phyloP scores from a whole-genome alignment of 1,284 basidiomycete genomes.

The Trichosporon faecale region DNA sequence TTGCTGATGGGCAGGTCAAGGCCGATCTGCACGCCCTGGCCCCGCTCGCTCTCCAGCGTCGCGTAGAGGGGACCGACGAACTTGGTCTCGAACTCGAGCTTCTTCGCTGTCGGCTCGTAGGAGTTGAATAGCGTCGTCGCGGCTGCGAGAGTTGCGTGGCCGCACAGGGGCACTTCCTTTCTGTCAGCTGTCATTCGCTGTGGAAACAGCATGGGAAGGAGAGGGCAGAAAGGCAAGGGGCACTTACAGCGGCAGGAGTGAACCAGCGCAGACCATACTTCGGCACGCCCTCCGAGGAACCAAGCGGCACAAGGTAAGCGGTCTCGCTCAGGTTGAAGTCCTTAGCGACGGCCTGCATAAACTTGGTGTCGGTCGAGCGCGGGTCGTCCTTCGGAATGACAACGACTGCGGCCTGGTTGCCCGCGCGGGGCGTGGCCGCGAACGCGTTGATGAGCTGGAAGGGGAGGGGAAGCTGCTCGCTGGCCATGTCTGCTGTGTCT shows the following conservation, averaged over 20 bases:
- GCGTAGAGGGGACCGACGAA: constrained; percentile 36
- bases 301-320: constrained; percentile 33
- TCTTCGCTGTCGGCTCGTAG: constrained; percentile 22
- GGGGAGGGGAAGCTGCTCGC: constrained; percentile 13
- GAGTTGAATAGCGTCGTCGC: constrained; percentile 34
- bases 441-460: constrained; percentile 44
- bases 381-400: constrained; percentile 31
- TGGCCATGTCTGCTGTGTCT: neutral
- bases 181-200: neutral
- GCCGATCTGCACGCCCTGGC: constrained; percentile 51
- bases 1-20: constrained; percentile 68
- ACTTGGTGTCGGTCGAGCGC: constrained; percentile 31
- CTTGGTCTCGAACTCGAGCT: constrained; percentile 34
- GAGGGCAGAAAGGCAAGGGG: too few species aligned
- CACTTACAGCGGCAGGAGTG: constrained; percentile 37
- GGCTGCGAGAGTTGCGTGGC: constrained; percentile 44
- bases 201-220: neutral
- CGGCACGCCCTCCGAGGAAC: constrained; percentile 21
- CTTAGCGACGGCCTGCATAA: constrained; percentile 29
- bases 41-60: constrained; percentile 18
- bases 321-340: constrained; percentile 46
- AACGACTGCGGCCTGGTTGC: constrained; percentile 47
- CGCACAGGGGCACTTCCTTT: constrained; percentile 43
- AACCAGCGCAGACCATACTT: constrained; percentile 42
- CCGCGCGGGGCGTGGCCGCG: constrained; percentile 33